Conservation (phyloP, 2,329 filamentous ascomycete genomes). For the Cladosporium sp. region DNA sequence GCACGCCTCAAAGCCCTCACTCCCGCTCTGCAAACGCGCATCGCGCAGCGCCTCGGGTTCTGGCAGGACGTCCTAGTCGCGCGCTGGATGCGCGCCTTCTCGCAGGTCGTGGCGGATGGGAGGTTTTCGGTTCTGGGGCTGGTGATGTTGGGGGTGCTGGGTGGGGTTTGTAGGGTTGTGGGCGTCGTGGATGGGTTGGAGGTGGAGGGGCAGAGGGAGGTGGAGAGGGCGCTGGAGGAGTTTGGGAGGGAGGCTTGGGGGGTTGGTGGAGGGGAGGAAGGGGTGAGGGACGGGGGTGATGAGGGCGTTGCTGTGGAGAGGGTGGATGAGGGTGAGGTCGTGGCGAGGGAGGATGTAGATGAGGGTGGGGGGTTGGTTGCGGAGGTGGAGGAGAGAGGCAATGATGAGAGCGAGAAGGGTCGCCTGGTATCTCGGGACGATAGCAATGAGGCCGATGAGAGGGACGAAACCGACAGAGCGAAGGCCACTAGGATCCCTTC, state of each 20-base stretch:
- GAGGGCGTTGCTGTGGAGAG: constrained; percentile 5
- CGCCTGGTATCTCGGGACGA: not conserved
- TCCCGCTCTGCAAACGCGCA: constrained; percentile 6
- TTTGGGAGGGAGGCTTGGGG: constrained; percentile 40
- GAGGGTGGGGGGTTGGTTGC: not conserved
- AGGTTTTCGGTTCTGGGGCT: constrained; percentile 44
- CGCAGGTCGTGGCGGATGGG: constrained; percentile 42
- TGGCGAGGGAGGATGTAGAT: constrained; percentile 26
- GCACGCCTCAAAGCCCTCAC: constrained; percentile 20
- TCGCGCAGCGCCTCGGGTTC: constrained; percentile 32
- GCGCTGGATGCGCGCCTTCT: constrained; percentile 36
- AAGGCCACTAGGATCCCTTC: not conserved
- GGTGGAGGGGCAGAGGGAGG: constrained; percentile 38
- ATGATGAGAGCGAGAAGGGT: no score
- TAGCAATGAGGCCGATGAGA: not conserved
- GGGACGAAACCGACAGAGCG: not conserved
- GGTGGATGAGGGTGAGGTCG: constrained; percentile 21
- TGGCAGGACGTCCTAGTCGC: constrained; percentile 37
- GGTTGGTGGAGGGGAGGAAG: constrained; percentile 28
- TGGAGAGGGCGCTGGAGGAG: constrained; percentile 38
- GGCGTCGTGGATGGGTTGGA: constrained; percentile 41
- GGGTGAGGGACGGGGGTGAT: constrained; percentile 15
- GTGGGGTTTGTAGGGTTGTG: constrained; percentile 36
- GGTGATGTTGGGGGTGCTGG: constrained; percentile 40
- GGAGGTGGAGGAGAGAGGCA: not conserved